These are phyloP conservation scores for Exidia glandulosa DNA, from an alignment of 768 basidiomycete genomes.

Conservation along the genomic window DNA sequence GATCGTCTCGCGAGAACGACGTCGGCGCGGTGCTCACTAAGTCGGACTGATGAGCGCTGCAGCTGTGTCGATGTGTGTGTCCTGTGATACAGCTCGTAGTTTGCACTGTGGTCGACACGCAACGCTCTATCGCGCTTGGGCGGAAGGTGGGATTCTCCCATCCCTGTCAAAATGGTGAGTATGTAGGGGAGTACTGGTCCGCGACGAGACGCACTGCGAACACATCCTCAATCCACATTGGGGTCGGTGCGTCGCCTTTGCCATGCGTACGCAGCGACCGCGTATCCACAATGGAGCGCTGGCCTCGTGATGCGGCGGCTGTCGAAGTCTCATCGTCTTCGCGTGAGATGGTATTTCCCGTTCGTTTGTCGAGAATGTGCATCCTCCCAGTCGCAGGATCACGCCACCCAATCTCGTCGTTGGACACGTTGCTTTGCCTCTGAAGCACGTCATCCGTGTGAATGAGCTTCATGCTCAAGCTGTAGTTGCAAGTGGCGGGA, in stretches of 20 bases:
- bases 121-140: too few relatives aligned
- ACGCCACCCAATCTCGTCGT: slow-evolving; percentile 39
- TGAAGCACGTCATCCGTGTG: too few relatives aligned
- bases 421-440: too few relatives aligned
- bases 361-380: slow-evolving; percentile 54
- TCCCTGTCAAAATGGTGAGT: too few relatives aligned
- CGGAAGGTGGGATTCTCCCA: too few relatives aligned
- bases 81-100: too few relatives aligned
- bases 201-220: slow-evolving; percentile 39
- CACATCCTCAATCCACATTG: slow-evolving; percentile 55
- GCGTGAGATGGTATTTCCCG: slow-evolving; percentile 43
- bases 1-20: slow-evolving; percentile 38
- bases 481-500: too few relatives aligned
- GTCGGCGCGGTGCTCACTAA: not conserved
- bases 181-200: too few relatives aligned
- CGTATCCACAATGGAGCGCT: slow-evolving; percentile 1
- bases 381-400: slow-evolving; percentile 51
- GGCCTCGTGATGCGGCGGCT: not conserved
- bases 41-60: slow-evolving; percentile 6
- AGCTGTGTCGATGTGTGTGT: too few relatives aligned
- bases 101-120: too few relatives aligned
- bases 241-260: slow-evolving; percentile 20
- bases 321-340: not conserved
- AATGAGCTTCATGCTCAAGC: too few relatives aligned
- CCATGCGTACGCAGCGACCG: slow-evolving; percentile 7